Percentiles rank a stretch among this genome's conserved stretches.
Evolutionary conservation across 306 rosid genomes (phyloP).

Genomic region (Sphenostylis stenocarpa): DNA sequence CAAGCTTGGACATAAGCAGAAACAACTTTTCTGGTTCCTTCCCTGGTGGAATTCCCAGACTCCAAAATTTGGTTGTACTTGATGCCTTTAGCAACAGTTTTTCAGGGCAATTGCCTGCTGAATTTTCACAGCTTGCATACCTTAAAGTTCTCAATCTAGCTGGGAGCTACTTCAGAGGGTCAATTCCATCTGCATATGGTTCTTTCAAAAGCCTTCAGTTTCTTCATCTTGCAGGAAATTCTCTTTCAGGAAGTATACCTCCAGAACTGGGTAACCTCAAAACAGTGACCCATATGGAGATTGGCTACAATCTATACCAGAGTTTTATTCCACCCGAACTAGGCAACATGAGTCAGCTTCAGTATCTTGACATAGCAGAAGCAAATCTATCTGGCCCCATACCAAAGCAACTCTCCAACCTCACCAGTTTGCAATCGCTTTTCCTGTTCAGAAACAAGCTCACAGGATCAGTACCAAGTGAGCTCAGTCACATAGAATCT

Average conservation of each 20-base stretch:
- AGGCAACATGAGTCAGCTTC: conserved; percentile 80
- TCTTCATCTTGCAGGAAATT: conserved; percentile 84
- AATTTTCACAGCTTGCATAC: conserved; percentile 53
- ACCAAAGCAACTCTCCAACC: conserved; percentile 72
- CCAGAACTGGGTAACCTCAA: conserved; percentile 77
- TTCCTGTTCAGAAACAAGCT: conserved; percentile 84
- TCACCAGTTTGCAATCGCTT: conserved; percentile 66
- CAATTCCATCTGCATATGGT: conserved; percentile 85
- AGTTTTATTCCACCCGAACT: conserved; percentile 70
- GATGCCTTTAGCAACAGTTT: conserved; percentile 96
- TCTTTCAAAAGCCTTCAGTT: conserved; percentile 76
- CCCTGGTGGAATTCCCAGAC: conserved; percentile 58
- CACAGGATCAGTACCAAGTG: conserved; percentile 66
- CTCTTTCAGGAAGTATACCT: conserved; percentile 72
- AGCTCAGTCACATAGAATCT: conserved; percentile 50
- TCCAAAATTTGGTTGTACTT: conserved; percentile 51
- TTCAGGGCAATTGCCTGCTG: conserved; percentile 69
- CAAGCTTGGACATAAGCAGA: conserved; percentile 71
- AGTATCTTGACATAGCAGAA: conserved; percentile 85
- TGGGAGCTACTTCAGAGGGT: conserved; percentile 86
- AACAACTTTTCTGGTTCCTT: conserved; percentile 89
- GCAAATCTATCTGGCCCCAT: conserved; percentile 78
- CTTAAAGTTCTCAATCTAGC: conserved; percentile 77
- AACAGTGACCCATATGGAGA: conserved; percentile 88
- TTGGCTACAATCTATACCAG: conserved; percentile 73